These are phyloP conservation scores for Amanita rubescens DNA, from an alignment of 768 basidiomycete genomes.

Conservation along the genomic window DNA sequence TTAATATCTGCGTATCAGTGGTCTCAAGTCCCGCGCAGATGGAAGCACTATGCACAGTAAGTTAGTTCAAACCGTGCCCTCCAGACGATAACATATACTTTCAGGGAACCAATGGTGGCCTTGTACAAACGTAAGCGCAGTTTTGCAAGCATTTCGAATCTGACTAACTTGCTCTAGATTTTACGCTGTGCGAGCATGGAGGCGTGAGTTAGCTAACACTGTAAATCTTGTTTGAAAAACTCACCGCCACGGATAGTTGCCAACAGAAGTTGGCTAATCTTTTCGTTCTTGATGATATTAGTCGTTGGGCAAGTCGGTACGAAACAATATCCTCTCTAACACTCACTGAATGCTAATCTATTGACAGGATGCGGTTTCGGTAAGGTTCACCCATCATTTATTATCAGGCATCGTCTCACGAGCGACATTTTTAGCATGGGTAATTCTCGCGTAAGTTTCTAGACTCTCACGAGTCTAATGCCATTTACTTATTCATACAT, in stretches of 20 bases:
- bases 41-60: constrained; percentile 39
- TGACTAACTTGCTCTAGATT: constrained; percentile 26
- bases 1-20: background rate
- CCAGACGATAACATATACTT: too few relatives aligned
- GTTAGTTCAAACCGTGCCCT: too few relatives aligned
- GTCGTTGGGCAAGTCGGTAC: constrained; percentile 26
- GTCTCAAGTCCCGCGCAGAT: constrained; percentile 21
- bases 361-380: constrained; percentile 26
- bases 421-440: constrained; percentile 27
- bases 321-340: constrained; percentile 2
- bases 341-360: background rate
- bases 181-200: constrained; percentile 42
- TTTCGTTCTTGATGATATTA: constrained; percentile 24
- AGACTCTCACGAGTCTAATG: background rate
- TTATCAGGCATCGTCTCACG: background rate
- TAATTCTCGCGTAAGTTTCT: constrained; percentile 29
- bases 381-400: constrained; percentile 12
- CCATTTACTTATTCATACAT: background rate
- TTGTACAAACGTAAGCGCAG: constrained; percentile 41
- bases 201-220: constrained; percentile 21
- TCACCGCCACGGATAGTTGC: constrained; percentile 26
- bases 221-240: background rate
- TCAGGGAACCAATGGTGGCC: constrained; percentile 43
- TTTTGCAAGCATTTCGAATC: background rate
- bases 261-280: constrained; percentile 28